Evolutionary conservation across 2,329 filamentous ascomycete genomes (phyloP), one percentile per base, ranked within the genome.

Genomic region (Colletotrichum chlorophyti): DNA sequence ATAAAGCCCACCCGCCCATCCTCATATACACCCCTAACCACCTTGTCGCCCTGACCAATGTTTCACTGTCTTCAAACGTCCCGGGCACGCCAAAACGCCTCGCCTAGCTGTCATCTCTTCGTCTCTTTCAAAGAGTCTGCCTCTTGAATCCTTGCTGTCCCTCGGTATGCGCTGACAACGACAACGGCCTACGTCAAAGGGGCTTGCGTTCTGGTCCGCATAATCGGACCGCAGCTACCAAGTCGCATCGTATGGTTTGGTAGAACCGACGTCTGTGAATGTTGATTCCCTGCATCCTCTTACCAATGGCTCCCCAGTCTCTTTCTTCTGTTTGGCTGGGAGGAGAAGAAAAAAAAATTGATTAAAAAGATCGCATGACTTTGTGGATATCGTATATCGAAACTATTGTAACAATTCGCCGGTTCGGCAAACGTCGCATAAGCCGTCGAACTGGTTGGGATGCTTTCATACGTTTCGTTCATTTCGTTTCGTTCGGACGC

Each of bases 301-400:
- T 17, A 23, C 19, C 6, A 23, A 24, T 21, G 11, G 26, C 26
- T 11, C 31, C 26, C 23, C 27, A 15, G 8, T 31, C 12, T 34
- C 48, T 34, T 24, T 32, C 24, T n/a, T 27, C 15, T 38, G 19
- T 38, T 14, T n/a, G n/a, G n/a, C n/a, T n/a, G n/a, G n/a, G n/a
- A n/a, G n/a, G n/a, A n/a, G n/a, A n/a, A n/a, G n/a, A n/a, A n/a
- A n/a, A n/a, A n/a, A n/a, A n/a, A n/a, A 11, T 26, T 29, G 14
- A 15, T 19, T 27, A 43, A 46, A 53, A 43, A 43, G 27, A 58
- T 15, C 37, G 35, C 34, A 47, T 48, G 41, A 10, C 40, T 43
- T 58, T 47, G 41, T 58, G 53, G 41, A 58, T 58, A 58, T 52
- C 53, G 46, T 51, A 43, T 43, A 38, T 47, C 46, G 31, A 58